Evolutionary conservation across 768 basidiomycete species (phyloP).

Genomic region (Clavulina sp.): DNA sequence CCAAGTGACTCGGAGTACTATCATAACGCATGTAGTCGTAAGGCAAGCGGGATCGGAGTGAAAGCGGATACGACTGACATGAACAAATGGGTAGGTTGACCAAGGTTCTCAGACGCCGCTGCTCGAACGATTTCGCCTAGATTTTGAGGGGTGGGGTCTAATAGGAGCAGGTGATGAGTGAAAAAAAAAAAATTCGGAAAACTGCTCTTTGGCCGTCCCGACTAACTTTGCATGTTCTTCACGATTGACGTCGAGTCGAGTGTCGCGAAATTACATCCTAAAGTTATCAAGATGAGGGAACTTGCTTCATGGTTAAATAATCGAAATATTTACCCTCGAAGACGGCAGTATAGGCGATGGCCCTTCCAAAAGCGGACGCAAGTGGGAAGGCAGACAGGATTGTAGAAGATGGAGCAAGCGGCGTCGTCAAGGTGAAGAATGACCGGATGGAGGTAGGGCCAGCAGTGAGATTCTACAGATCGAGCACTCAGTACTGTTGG

Average conservation of each 20-base stretch:
- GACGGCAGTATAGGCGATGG: constrained; percentile 62
- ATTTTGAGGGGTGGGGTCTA: constrained; percentile 13
- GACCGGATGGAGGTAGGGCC: constrained; percentile 68
- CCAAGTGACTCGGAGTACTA: constrained; percentile 37
- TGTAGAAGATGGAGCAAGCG: constrained; percentile 54
- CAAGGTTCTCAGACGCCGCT: constrained; percentile 10
- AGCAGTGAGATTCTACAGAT: constrained; percentile 56
- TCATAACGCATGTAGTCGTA: constrained; percentile 1
- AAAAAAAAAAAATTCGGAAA: constrained; percentile 1
- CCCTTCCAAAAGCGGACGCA: constrained; percentile 60
- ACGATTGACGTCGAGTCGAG: constrained; percentile 38
- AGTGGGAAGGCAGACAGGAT: constrained; percentile 59
- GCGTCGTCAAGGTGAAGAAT: constrained; percentile 54
- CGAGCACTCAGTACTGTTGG: constrained; percentile 2
- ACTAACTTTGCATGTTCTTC: background rate
- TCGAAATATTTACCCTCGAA: constrained; percentile 37
- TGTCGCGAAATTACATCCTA: constrained; percentile 39
- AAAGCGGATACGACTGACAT: constrained; percentile 15
- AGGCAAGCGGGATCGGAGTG: background rate
- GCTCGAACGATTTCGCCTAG: constrained; percentile 12
- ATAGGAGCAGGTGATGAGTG: background rate
- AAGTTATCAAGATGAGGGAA: background rate
- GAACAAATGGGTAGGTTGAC: constrained; percentile 58
- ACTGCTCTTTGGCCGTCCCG: background rate
- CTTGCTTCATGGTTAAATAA: background rate